Evolutionary conservation across 2,329 filamentous ascomycete species (phyloP), one percentile per base, ranked within the genome.

Genomic region (Pestalotiopsis fici): DNA sequence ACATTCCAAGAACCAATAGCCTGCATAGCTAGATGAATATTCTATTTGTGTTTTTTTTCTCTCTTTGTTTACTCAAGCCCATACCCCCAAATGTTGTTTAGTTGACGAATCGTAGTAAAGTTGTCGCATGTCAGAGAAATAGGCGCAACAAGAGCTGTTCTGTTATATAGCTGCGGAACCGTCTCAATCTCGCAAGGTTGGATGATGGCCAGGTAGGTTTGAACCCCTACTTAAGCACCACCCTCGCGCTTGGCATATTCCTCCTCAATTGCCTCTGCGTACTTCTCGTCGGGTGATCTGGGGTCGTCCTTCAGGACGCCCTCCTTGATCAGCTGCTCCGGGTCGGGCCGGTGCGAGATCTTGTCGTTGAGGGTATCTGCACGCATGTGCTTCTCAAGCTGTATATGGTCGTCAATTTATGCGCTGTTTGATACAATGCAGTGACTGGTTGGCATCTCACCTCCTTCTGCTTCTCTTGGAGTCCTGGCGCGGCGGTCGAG

Each of bases 301-400:
- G 88, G 88, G 73, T 92, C 89, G 71, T 91, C 88, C 67, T 88
- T 89, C 71, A 98, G 82, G 66, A 98, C 93, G 4, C 94, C 94
- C 72, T 92, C 90, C 75, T 92, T 90, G 67, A 97, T 85, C 70
- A 97, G 83, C 63, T 91, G 86, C 71, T 94, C 93, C 12, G 93
- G 91, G 43, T 88, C 85, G 1, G 95, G 95, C 23, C 95, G 87
- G 74, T 91, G 87, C 75, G 91, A 88, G 70, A 98, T 89, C 79
- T 95, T 95, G 76, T 97, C 94, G 79, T 97, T 96, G 69, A 98
- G 86, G 66, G 87, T 91, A 79, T 97, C 93, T 68, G 90, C 92
- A 15, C 92, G 88, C 94, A 98, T 97, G 79, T 94, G 91, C 78
- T 91, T 94, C 80, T 94, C 89, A 55, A 98, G 89, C 83, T 87